These are phyloP conservation scores for Xanthoceras sorbifolium DNA, from an alignment of 345 rosid species.

Conservation along the genomic window DNA sequence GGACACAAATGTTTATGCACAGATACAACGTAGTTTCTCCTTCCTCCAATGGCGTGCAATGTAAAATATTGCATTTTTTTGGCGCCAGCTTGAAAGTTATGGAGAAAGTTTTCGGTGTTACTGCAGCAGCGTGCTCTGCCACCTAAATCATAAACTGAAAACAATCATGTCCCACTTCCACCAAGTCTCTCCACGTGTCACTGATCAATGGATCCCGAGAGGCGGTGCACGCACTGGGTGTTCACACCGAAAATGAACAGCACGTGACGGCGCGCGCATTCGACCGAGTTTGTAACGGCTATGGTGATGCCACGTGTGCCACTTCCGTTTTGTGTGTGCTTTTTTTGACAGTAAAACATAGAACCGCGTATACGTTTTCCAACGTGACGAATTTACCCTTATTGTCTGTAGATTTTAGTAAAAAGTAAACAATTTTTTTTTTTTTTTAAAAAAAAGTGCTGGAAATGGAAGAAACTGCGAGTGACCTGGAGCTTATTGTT, in stretches of 20 bases:
- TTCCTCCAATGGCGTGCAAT: not conserved
- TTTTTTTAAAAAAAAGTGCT: no score
- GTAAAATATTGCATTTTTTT: not conserved
- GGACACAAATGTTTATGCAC: not conserved
- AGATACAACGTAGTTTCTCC: not conserved
- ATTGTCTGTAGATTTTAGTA: not conserved
- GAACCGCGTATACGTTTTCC: not conserved
- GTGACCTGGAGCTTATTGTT: not conserved
- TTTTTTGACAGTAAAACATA: not conserved
- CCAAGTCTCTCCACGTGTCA: not conserved
- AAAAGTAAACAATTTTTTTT: not conserved
- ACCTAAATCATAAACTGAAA: constrained; percentile 14
- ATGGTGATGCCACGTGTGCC: not conserved
- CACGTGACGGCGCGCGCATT: not conserved
- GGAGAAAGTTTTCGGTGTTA: constrained; percentile 18
- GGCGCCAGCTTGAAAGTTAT: not conserved
- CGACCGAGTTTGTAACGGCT: not conserved
- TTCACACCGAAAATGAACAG: not conserved
- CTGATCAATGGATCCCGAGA: not conserved
- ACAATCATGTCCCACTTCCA: not conserved
- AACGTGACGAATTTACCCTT: constrained; percentile 14
- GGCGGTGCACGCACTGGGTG: not conserved
- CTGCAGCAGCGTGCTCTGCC: constrained; percentile 29
- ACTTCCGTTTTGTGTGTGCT: not conserved
- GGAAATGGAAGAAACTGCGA: no score